phyloP scores from a whole-genome alignment of 306 rosid species.

The Prunus salicina region DNA sequence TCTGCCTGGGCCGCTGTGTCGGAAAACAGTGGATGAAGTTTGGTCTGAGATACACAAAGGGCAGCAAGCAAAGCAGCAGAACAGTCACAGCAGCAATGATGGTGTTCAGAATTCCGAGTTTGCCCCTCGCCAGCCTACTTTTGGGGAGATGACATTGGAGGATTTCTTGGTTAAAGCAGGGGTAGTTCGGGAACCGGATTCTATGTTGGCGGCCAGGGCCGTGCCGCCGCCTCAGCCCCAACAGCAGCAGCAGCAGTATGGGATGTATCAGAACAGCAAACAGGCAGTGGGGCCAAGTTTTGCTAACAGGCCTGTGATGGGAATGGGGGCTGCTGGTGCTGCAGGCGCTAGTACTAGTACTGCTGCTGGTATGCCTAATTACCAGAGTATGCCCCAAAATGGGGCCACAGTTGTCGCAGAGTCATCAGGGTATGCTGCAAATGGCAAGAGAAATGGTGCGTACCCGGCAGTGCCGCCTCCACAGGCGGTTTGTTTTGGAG shows the following conservation, averaged over 20 bases:
- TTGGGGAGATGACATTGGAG: slow-evolving; percentile 92
- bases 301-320: slow-evolving; percentile 32
- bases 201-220: not conserved
- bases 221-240: slow-evolving; percentile 15
- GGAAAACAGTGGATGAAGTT: slow-evolving; percentile 90
- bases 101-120: slow-evolving; percentile 43
- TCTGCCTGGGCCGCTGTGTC: slow-evolving; percentile 65
- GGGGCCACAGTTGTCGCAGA: slow-evolving; percentile 39
- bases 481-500: slow-evolving; percentile 45
- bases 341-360: slow-evolving; percentile 4
- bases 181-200: slow-evolving; percentile 54
- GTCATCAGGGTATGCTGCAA: slow-evolving; percentile 42
- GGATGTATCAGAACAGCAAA: slow-evolving; percentile 35
- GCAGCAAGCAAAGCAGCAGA: slow-evolving; percentile 26
- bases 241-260: slow-evolving; percentile 29
- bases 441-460: slow-evolving; percentile 44
- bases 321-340: slow-evolving; percentile 24
- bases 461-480: slow-evolving; percentile 24
- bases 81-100: not conserved
- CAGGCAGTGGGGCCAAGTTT: slow-evolving; percentile 33
- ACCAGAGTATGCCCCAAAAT: slow-evolving; percentile 36
- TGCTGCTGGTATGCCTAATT: slow-evolving; percentile 31
- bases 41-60: slow-evolving; percentile 81
- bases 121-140: slow-evolving; percentile 71
- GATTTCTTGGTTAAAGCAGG: slow-evolving; percentile 91